phyloP scores from a whole-genome alignment of 441 rosid species.

The Cnidoscolus chayamansa region DNA sequence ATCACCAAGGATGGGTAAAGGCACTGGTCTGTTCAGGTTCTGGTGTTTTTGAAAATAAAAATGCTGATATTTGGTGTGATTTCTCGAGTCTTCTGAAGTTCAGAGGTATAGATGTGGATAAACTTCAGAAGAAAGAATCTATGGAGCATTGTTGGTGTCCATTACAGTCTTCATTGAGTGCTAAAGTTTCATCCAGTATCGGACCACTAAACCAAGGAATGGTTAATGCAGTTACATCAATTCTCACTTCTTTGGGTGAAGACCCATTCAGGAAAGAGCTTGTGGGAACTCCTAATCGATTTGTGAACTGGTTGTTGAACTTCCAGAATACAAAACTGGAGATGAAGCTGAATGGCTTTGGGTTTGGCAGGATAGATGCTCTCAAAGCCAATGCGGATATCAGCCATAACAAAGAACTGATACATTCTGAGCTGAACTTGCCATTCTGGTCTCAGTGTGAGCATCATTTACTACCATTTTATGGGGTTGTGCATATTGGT shows the following conservation, averaged over 20 bases:
- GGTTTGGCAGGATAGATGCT: conserved; percentile 25
- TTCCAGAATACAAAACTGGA: conserved; percentile 61
- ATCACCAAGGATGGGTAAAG: conserved; percentile 57
- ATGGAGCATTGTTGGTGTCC: conserved; percentile 68
- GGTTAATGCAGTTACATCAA: conserved; percentile 64
- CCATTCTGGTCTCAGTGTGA: conserved; percentile 90
- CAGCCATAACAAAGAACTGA: conserved; percentile 28
- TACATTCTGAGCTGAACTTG: conserved; percentile 61
- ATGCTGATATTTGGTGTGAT: conserved; percentile 62
- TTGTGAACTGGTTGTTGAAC: conserved; percentile 76
- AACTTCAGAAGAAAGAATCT: conserved; percentile 23
- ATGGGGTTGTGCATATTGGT: conserved; percentile 88
- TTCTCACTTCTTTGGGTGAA: conserved; percentile 72
- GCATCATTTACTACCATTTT: conserved; percentile 94
- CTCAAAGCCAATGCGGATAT: conserved; percentile 33
- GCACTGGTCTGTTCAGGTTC: conserved; percentile 58
- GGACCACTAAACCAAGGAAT: conserved; percentile 45
- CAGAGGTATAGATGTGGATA: conserved; percentile 48
- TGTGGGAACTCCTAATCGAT: conserved; percentile 62
- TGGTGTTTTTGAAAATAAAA: conserved; percentile 65
- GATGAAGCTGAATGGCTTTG: conserved; percentile 53
- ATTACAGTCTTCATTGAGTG: conserved; percentile 26
- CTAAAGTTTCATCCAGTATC: conserved; percentile 32
- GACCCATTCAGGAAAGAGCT: conserved; percentile 86
- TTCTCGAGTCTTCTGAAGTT: conserved; percentile 62